Evolutionary conservation across 2,329 filamentous ascomycete species (phyloP).

Genomic region (Dichotomopilus funicola): DNA sequence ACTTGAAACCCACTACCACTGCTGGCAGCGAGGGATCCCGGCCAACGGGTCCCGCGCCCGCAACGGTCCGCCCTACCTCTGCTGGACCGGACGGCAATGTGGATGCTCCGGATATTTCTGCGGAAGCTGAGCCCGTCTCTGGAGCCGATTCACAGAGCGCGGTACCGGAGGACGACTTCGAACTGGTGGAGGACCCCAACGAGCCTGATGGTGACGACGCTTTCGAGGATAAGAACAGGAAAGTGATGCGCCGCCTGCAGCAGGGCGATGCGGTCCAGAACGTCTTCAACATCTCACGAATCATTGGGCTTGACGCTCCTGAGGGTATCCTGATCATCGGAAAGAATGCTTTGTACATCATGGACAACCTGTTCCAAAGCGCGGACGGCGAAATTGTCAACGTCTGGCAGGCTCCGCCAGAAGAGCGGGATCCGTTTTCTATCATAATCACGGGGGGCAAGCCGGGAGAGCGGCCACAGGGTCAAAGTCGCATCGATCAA

Average conservation of each 20-base stretch:
- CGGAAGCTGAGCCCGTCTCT: slow-evolving; percentile 24
- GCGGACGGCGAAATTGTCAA: slow-evolving; percentile 95
- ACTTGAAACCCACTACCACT: slow-evolving; percentile 18
- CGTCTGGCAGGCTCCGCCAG: slow-evolving; percentile 83
- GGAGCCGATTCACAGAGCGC: slow-evolving; percentile 27
- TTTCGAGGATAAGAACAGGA: slow-evolving; percentile 96
- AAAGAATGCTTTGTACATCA: slow-evolving; percentile 85
- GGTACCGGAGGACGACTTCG: slow-evolving; percentile 78
- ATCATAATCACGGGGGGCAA: slow-evolving; percentile 62
- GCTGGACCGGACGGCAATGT: slow-evolving; percentile 18
- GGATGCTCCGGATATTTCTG: slow-evolving; percentile 19
- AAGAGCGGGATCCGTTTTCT: slow-evolving; percentile 92
- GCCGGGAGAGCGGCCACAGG: slow-evolving; percentile 38
- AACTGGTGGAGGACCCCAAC: slow-evolving; percentile 89
- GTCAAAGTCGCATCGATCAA: slow-evolving; percentile 57
- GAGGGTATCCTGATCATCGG: slow-evolving; percentile 92
- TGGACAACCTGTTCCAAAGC: slow-evolving; percentile 94
- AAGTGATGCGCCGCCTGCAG: slow-evolving; percentile 90
- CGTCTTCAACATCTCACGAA: slow-evolving; percentile 91
- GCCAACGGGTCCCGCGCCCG: slow-evolving; percentile 19
- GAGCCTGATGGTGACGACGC: slow-evolving; percentile 68
- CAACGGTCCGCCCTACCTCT: slow-evolving; percentile 10
- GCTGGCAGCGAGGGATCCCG: slow-evolving; percentile 20
- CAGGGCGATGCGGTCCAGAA: slow-evolving; percentile 87
- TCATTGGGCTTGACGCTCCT: slow-evolving; percentile 86